Conservation (phyloP, 2,329 filamentous ascomycete species). For the Penicillium sp. region DNA sequence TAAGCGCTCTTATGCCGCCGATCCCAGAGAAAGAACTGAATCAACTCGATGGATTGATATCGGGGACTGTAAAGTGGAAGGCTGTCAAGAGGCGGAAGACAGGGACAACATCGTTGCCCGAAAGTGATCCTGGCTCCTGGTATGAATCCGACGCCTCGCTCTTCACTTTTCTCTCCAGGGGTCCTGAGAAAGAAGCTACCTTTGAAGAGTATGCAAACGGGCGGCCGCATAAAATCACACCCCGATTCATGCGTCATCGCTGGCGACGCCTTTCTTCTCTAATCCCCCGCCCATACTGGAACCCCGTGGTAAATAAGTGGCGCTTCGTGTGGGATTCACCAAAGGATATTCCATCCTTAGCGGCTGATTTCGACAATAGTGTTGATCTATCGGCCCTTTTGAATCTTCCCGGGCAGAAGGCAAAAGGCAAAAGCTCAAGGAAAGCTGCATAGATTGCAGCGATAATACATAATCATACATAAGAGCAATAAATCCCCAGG, state of each 20-base stretch:
- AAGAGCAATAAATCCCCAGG: neutral
- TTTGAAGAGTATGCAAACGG: constrained; percentile 36
- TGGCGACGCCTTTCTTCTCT: constrained; percentile 41
- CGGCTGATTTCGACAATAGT: constrained; percentile 9
- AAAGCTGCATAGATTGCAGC: neutral
- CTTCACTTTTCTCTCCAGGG: constrained; percentile 35
- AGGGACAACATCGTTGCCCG: neutral
- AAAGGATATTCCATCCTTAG: constrained; percentile 16
- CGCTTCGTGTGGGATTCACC: constrained; percentile 33
- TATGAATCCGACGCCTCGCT: neutral
- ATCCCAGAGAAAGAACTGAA: constrained; percentile 40
- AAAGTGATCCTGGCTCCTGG: too few relatives aligned
- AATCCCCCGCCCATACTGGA: constrained; percentile 33
- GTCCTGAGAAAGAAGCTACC: constrained; percentile 39
- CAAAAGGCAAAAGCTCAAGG: neutral
- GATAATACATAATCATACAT: constrained; percentile 1
- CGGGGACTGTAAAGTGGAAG: constrained; percentile 34
- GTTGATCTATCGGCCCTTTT: constrained; percentile 15
- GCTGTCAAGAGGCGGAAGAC: constrained; percentile 28
- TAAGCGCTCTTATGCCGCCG: constrained; percentile 40
- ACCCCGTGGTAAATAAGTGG: constrained; percentile 22
- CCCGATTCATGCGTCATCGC: constrained; percentile 40
- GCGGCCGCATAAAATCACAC: constrained; percentile 43
- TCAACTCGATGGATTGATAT: constrained; percentile 36
- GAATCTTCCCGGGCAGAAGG: neutral